Evolutionary conservation across 495 filamentous ascomycete species (phyloP), one percentile per base, ranked within the genome.

Genomic region (Haplographium delicatum): DNA sequence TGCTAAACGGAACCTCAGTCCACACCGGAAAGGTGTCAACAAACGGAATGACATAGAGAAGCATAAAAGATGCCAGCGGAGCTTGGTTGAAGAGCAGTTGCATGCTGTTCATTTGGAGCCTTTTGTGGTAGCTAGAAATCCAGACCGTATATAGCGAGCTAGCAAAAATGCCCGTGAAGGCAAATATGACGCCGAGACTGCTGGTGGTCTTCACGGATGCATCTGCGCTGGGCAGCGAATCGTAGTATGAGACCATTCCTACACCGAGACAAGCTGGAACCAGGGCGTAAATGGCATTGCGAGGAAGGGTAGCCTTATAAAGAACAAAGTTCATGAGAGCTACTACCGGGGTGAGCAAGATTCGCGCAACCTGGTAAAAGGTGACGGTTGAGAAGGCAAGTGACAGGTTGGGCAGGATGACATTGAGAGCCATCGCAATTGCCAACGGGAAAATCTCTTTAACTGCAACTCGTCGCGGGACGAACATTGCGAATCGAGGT

Each of bases 1-100:
- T 73, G 53, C 64, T 68, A 4, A 68, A 51, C 2, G 72, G 70
- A 0, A 79, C 73, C 24, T 70, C 67, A 7, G 64, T 62, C 64
- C 77, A 76, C 0, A 65, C 68, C 6, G 83, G 81, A 47, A 82
- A 74, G 1, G 71, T 76, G 61, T 89, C 85, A 6, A 78, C 66
- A 54, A 83, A 81, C 0, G 84, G 83, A 42, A 84, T 81, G 13
- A 76, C 73, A 60, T 83, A 83, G 6, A 86, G 65, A 18, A 88
- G 70, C 57, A 87, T 58, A 23, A 81, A 68, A 2, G 76, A 75
- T 15, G 81, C 78, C 9, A 84, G 69, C 16, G 83, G 83, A 0
- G 84, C 80, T 60, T 88, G 83, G 67, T 86, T 88, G 62, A 80
- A 74, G 1, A 89, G 71, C 15, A 89, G 70, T 65, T 89, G 85